Conservation (phyloP, 208 protist genomes). For the Crithidia fasciculata region DNA sequence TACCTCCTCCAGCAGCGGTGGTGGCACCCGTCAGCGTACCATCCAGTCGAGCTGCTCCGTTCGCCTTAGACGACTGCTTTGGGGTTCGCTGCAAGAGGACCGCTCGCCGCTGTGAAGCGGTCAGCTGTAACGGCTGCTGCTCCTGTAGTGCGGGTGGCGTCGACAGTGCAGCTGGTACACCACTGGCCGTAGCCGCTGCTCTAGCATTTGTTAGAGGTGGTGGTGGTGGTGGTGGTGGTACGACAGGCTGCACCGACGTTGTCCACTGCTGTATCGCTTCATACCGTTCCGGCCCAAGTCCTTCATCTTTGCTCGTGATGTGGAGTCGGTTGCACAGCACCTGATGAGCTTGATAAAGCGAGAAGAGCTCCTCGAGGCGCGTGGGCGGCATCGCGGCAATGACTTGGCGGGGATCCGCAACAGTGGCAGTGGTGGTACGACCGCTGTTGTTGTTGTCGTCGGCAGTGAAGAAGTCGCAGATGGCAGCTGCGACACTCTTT, state of each 20-base stretch:
- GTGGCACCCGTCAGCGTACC: no score
- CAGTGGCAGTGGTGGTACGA: not conserved
- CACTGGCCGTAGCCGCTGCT: no score
- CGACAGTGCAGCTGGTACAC: no score
- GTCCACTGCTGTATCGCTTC: not conserved
- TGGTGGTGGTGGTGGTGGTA: not conserved
- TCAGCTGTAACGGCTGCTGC: no score
- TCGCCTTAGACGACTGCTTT: no score
- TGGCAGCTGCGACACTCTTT: not conserved
- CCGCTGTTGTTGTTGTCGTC: not conserved
- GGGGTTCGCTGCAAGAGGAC: no score
- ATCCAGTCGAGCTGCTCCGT: no score
- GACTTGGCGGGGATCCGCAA: no score
- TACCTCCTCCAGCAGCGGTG: no score
- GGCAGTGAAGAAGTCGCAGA: not conserved
- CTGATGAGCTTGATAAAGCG: not conserved
- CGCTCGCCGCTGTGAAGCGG: no score
- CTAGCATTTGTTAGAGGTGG: no score
- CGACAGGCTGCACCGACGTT: not conserved
- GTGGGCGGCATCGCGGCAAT: not conserved
- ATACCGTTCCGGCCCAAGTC: not conserved
- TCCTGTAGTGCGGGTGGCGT: no score
- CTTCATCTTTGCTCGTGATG: not conserved
- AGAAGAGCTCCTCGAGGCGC: not conserved
- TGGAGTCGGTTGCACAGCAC: not conserved